phyloP scores from a whole-genome alignment of 2,329 filamentous ascomycete species.

The Colletotrichum neosansevieriae region DNA sequence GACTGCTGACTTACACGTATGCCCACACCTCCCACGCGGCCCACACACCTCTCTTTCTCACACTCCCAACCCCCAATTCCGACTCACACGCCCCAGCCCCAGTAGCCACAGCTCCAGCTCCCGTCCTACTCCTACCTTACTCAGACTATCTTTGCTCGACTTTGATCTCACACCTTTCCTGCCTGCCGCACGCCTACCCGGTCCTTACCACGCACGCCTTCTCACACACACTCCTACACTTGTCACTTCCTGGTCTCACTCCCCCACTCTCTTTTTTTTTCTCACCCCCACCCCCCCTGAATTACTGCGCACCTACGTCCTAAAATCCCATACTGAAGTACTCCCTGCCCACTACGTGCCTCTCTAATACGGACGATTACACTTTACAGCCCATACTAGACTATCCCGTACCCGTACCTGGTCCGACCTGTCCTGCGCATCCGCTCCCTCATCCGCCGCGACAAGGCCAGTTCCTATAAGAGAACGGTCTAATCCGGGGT shows the following conservation, averaged over 20 bases:
- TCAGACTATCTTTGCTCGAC: conserved; percentile 4
- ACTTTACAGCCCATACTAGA: conserved; percentile 38
- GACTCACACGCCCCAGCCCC: conserved; percentile 39
- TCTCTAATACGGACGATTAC: conserved; percentile 26
- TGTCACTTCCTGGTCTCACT: conserved; percentile 28
- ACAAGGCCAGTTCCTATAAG: conserved; percentile 37
- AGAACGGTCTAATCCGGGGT: conserved; percentile 39
- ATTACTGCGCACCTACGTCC: background rate
- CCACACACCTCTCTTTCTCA: conserved; percentile 24
- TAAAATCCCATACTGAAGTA: conserved; percentile 24
- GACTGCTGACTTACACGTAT: conserved; percentile 24
- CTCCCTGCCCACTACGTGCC: conserved; percentile 30
- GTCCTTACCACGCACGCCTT: conserved; percentile 2
- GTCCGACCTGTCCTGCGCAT: conserved; percentile 24
- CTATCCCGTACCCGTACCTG: conserved; percentile 38
- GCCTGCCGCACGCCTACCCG: conserved; percentile 10
- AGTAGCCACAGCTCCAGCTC: conserved; percentile 15
- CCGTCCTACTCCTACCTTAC: conserved; percentile 1
- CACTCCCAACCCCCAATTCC: conserved; percentile 28
- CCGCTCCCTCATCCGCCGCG: conserved; percentile 30
- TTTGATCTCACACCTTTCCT: conserved; percentile 5
- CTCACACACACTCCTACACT: conserved; percentile 16
- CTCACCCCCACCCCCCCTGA: background rate
- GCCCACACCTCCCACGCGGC: conserved; percentile 42
- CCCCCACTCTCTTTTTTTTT: conserved; percentile 3